Percentiles rank a stretch among this genome's conserved stretches.
These are phyloP conservation scores for Cordyceps fumosorosea DNA, from an alignment of 2,329 filamentous ascomycete genomes.

Conservation along the genomic window DNA sequence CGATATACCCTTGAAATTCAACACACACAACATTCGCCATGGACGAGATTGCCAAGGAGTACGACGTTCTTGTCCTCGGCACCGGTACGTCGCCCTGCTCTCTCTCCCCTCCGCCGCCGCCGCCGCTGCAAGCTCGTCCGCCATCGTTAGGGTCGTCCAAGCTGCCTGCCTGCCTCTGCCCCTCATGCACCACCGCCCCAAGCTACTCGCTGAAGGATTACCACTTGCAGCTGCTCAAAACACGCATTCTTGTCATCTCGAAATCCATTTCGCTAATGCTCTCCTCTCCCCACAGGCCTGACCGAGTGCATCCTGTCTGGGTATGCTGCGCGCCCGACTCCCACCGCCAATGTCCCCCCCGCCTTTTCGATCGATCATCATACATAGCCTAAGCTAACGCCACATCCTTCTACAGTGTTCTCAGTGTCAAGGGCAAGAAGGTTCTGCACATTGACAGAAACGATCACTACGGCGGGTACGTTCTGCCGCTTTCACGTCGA, in stretches of 20 bases:
- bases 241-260: background rate
- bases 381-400: slow-evolving; percentile 4
- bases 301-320: slow-evolving; percentile 99
- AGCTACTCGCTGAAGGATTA: too few species aligned
- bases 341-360: slow-evolving; percentile 8
- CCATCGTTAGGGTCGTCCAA: slow-evolving; percentile 10
- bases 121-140: background rate
- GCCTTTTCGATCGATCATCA: slow-evolving; percentile 9
- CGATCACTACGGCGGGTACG: slow-evolving; percentile 95
- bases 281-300: slow-evolving; percentile 57
- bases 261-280: background rate
- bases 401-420: slow-evolving; percentile 52
- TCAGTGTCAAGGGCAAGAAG: slow-evolving; percentile 98
- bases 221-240: background rate
- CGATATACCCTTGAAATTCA: slow-evolving; percentile 15
- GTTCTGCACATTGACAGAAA: slow-evolving; percentile 98
- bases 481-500: slow-evolving; percentile 19
- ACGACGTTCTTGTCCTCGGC: slow-evolving; percentile 97
- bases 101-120: slow-evolving; percentile 21
- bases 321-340: slow-evolving; percentile 43
- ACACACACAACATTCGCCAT: slow-evolving; percentile 44
- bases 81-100: slow-evolving; percentile 63
- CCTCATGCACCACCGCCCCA: slow-evolving; percentile 1
- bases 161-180: slow-evolving; percentile 6
- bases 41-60: slow-evolving; percentile 97